A percentile compares a stretch with the other conserved stretches of the same genome.
Evolutionary conservation across 192 early-diverging fungal species (phyloP).

Genomic region (Ambispora gerdemannii): DNA sequence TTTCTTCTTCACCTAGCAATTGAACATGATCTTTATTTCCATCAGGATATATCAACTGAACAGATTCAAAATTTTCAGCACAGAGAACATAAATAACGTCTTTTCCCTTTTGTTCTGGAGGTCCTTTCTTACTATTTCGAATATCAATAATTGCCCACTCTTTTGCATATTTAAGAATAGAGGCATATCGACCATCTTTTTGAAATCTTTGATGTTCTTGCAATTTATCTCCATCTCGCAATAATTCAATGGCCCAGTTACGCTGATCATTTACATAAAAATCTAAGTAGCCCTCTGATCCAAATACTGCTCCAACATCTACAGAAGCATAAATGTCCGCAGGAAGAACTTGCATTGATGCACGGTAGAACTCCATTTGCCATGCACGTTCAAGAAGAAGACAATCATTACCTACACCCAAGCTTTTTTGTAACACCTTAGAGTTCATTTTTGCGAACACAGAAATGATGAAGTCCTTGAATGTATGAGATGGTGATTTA

Average conservation of each 20-base stretch:
- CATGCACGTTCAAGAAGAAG: slow-evolving; percentile 33
- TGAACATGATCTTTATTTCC: slow-evolving; percentile 16
- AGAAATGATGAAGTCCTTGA: slow-evolving; percentile 9
- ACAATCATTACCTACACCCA: slow-evolving; percentile 2
- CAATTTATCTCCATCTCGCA: slow-evolving; percentile 28
- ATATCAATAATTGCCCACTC: slow-evolving; percentile 24
- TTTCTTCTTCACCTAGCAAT: slow-evolving; percentile 23
- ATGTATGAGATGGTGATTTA: slow-evolving; percentile 12
- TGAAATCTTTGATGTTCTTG: slow-evolving; percentile 30
- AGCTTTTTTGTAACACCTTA: slow-evolving; percentile 12
- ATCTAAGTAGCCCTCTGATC: slow-evolving; percentile 30
- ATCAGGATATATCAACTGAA: slow-evolving; percentile 27
- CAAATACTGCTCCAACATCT: slow-evolving; percentile 37
- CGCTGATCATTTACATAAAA: slow-evolving; percentile 35
- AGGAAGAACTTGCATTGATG: slow-evolving; percentile 28
- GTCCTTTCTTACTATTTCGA: slow-evolving; percentile 10
- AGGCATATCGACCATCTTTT: slow-evolving; percentile 21
- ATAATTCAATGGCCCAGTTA: slow-evolving; percentile 37
- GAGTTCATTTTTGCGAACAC: slow-evolving; percentile 21
- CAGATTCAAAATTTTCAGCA: slow-evolving; percentile 18
- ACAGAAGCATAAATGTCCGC: slow-evolving; percentile 15
- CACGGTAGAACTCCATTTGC: slow-evolving; percentile 40
- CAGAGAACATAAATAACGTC: slow-evolving; percentile 16
- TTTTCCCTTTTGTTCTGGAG: neutral
- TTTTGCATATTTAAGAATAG: slow-evolving; percentile 21